A percentile compares a stretch with the other conserved stretches of the same genome.
phyloP scores from a whole-genome alignment of 805 yeast genomes.

The Cyberlindnera amylophila region DNA sequence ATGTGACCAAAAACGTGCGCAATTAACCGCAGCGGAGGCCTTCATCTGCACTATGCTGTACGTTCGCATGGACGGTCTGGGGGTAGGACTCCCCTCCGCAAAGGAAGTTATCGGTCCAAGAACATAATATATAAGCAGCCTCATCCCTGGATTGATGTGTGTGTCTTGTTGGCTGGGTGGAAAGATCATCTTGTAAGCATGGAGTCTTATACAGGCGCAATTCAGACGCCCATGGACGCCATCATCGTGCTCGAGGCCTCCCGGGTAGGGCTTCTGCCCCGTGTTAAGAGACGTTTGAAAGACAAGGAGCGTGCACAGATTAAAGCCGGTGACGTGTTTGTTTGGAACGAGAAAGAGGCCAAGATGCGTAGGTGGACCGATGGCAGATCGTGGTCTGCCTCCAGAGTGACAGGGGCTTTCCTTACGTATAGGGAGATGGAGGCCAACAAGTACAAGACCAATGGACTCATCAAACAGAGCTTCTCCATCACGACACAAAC shows the following conservation, averaged over 20 bases:
- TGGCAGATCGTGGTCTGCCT: constrained; percentile 70
- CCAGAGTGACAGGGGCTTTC: constrained; percentile 62
- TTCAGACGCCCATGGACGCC: constrained; percentile 58
- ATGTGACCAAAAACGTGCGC: no score
- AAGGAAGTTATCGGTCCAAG: no score
- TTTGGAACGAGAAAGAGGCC: constrained; percentile 70
- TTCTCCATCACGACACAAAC: constrained; percentile 52
- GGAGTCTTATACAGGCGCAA: constrained; percentile 61
- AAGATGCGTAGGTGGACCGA: constrained; percentile 80
- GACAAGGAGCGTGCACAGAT: constrained; percentile 48
- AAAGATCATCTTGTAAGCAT: no score
- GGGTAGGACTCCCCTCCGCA: no score
- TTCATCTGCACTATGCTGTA: no score
- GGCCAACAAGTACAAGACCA: constrained; percentile 36
- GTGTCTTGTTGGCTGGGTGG: no score
- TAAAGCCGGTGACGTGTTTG: constrained; percentile 55
- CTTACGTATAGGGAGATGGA: constrained; percentile 63
- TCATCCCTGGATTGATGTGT: no score
- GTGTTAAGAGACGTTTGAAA: constrained; percentile 54
- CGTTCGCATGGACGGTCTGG: no score
- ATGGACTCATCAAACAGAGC: constrained; percentile 63
- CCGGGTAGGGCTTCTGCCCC: constrained; percentile 50
- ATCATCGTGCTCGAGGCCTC: constrained; percentile 63
- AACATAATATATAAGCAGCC: no score
- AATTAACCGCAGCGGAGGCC: no score